These are phyloP conservation scores for Colletotrichum gigasporum DNA, from an alignment of 2,329 filamentous ascomycete genomes.

Conservation along the genomic window DNA sequence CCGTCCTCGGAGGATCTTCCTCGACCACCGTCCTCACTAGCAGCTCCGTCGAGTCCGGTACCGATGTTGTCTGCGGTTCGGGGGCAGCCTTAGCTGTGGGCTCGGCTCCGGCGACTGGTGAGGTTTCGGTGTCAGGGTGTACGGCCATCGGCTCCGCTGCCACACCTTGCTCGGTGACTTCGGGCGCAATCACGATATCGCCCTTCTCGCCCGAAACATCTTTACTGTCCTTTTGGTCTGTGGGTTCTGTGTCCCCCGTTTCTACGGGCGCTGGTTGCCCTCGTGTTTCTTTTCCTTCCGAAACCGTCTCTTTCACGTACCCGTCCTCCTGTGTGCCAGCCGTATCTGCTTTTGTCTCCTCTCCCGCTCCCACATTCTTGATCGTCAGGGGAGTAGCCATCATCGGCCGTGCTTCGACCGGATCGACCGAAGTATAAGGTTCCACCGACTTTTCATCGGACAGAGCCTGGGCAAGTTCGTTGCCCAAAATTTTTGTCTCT, in stretches of 20 bases:
- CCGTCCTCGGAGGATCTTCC: not conserved
- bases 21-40: not conserved
- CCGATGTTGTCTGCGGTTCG: not conserved
- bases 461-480: not conserved
- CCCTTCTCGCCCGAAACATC: not conserved
- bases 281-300: not conserved
- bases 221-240: conserved; percentile 17
- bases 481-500: not conserved
- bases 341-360: not conserved
- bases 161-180: not conserved
- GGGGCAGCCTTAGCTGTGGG: not conserved
- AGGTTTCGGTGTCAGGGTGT: not conserved
- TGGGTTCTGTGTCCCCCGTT: conserved; percentile 35
- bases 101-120: not conserved
- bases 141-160: not conserved
- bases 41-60: not conserved
- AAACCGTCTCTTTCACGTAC: not conserved
- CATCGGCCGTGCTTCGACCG: not conserved
- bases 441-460: not conserved
- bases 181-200: conserved; percentile 4
- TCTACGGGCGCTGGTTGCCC: conserved; percentile 21
- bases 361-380: not conserved
- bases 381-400: conserved; percentile 15
- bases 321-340: not conserved
- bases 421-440: not conserved